phyloP scores from a whole-genome alignment of 371 early-diverging fungal species.

The Mucor racemosus region DNA sequence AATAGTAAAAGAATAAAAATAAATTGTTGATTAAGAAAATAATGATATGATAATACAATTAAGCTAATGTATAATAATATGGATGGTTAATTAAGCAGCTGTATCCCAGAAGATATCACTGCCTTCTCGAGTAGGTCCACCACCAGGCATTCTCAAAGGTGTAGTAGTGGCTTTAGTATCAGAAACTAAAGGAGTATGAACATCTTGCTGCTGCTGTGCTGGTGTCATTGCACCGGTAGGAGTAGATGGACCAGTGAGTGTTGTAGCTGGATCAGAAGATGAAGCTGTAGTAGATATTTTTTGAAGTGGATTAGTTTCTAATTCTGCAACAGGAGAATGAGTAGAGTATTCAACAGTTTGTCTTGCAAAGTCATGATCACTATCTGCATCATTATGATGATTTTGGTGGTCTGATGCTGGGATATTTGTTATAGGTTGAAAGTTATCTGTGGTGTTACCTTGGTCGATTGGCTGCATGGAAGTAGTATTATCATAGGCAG shows the following conservation, averaged over 20 bases:
- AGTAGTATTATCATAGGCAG: too few species aligned
- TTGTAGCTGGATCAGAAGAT: background rate
- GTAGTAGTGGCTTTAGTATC: background rate
- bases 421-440: constrained; percentile 9
- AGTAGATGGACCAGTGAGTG: background rate
- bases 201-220: background rate
- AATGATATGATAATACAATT: background rate
- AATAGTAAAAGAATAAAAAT: too few species aligned
- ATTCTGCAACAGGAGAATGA: constrained; percentile 8
- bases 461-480: constrained; percentile 10
- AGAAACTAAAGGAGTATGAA: background rate
- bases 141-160: background rate
- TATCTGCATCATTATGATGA: constrained; percentile 3
- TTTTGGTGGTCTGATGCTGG: background rate
- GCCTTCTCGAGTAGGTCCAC: constrained; percentile 20
- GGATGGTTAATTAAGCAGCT: background rate
- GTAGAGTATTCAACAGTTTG: constrained; percentile 17
- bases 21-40: too few species aligned
- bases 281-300: background rate
- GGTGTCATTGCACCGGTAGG: background rate
- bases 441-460: constrained; percentile 1
- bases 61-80: background rate
- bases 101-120: constrained; percentile 25
- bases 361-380: constrained; percentile 6
- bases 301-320: background rate